A percentile compares a stretch with the other conserved stretches of the same genome.
Conservation (phyloP, 129 eudicot species). For the Flaveria bidentis region DNA sequence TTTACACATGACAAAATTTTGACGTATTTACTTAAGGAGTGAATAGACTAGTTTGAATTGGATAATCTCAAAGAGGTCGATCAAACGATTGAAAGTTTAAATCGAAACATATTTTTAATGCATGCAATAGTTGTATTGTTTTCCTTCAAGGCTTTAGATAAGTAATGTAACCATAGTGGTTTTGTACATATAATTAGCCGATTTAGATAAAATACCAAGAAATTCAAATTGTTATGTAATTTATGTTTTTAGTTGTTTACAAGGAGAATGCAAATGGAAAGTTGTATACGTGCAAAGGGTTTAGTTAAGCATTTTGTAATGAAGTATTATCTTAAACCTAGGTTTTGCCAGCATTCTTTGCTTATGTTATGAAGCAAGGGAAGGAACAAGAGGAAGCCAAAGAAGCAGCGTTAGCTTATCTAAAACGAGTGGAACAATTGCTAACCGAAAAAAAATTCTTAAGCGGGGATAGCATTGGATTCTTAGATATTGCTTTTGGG, state of each 20-base stretch:
- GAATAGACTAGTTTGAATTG: not conserved
- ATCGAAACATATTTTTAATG: not conserved
- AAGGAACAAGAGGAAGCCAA: constrained; percentile 54
- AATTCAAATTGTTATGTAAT: too few relatives aligned
- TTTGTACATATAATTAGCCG: too few relatives aligned
- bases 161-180: too few relatives aligned
- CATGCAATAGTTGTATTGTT: not conserved
- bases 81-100: not conserved
- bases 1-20: not conserved
- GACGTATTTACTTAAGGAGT: not conserved
- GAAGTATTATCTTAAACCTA: constrained; percentile 3
- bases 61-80: not conserved
- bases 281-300: not conserved
- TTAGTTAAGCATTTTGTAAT: not conserved
- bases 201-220: too few relatives aligned
- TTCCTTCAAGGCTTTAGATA: too few relatives aligned
- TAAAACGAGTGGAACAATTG: constrained; percentile 42
- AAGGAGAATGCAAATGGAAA: not conserved
- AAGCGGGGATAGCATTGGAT: constrained; percentile 48
- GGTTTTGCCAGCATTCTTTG: constrained; percentile 41
- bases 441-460: constrained; percentile 54
- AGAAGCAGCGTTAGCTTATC: constrained; percentile 27
- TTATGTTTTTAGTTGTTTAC: too few relatives aligned
- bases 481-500: constrained; percentile 54
- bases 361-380: constrained; percentile 37